Conservation (phyloP, 176 grass and related monocot species). For the Elaeis guineensis region DNA sequence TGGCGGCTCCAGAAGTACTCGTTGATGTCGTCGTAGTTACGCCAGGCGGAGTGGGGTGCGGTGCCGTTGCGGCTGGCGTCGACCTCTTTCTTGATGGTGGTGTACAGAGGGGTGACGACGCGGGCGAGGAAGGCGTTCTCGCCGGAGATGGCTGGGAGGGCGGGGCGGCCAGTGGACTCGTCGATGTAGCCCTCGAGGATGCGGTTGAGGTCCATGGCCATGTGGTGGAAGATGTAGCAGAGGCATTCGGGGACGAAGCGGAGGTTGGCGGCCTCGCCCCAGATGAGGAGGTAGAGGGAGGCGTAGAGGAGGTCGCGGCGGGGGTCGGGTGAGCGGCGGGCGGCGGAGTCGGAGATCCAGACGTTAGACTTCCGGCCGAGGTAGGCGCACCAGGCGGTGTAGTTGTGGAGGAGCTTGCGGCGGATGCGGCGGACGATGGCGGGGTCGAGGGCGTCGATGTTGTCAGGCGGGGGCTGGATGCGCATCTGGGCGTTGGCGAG, state of each 20-base stretch:
- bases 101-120: slow-evolving; percentile 76
- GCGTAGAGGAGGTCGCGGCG: slow-evolving; percentile 71
- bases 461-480: slow-evolving; percentile 10
- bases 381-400: slow-evolving; percentile 69
- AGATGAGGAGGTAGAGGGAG: slow-evolving; percentile 79
- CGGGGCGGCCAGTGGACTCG: slow-evolving; percentile 17
- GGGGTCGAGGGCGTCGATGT: slow-evolving; percentile 42
- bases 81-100: slow-evolving; percentile 44
- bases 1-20: slow-evolving; percentile 85
- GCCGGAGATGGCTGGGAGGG: slow-evolving; percentile 42
- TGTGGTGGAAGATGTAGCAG: slow-evolving; percentile 89
- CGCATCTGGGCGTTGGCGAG: slow-evolving; percentile 94
- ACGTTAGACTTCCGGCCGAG: slow-evolving; percentile 57
- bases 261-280: slow-evolving; percentile 92
- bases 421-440: slow-evolving; percentile 44
- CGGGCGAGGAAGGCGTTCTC: slow-evolving; percentile 61
- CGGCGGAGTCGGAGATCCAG: slow-evolving; percentile 17
- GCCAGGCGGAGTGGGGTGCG: slow-evolving; percentile 78
- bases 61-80: slow-evolving; percentile 51
- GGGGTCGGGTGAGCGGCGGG: slow-evolving; percentile 21
- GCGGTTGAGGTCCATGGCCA: slow-evolving; percentile 69
- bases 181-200: slow-evolving; percentile 54
- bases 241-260: slow-evolving; percentile 89
- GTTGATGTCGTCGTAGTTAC: slow-evolving; percentile 94
- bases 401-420: slow-evolving; percentile 76